A percentile compares a stretch with the other conserved stretches of the same genome.
Evolutionary conservation across 108 stramenopile species (phyloP).

Genomic region (Conticribra guillardii): DNA sequence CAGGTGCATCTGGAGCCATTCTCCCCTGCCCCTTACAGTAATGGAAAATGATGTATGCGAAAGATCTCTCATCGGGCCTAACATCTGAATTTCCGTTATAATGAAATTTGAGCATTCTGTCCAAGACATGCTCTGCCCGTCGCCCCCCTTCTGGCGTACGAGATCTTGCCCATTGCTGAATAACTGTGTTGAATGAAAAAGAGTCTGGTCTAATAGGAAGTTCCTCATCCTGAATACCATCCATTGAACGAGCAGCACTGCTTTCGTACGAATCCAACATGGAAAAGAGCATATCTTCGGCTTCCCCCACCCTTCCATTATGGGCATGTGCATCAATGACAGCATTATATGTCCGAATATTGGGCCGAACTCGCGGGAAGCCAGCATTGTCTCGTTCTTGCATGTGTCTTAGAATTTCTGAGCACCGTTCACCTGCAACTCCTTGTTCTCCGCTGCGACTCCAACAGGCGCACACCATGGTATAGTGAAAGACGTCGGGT

Average conservation of each 20-base stretch:
- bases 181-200: slow-evolving; percentile 73
- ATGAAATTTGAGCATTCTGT: slow-evolving; percentile 61
- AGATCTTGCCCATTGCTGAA: slow-evolving; percentile 62
- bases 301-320: slow-evolving; percentile 52
- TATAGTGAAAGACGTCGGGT: slow-evolving; percentile 56
- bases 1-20: slow-evolving; percentile 45
- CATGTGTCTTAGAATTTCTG: slow-evolving; percentile 68
- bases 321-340: slow-evolving; percentile 63
- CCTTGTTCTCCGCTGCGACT: slow-evolving; percentile 50
- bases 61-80: slow-evolving; percentile 66
- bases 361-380: slow-evolving; percentile 56
- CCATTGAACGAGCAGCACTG: slow-evolving; percentile 47
- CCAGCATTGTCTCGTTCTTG: slow-evolving; percentile 54
- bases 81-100: slow-evolving; percentile 63
- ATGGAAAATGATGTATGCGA: slow-evolving; percentile 68
- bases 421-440: slow-evolving; percentile 53
- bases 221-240: slow-evolving; percentile 57
- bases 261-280: slow-evolving; percentile 64
- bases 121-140: slow-evolving; percentile 65
- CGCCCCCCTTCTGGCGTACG: slow-evolving; percentile 54
- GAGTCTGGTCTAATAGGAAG: slow-evolving; percentile 60
- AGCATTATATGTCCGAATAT: slow-evolving; percentile 71
- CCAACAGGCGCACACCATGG: slow-evolving; percentile 71
- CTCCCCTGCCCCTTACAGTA: slow-evolving; percentile 55
- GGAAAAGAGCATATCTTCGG: slow-evolving; percentile 62